phyloP scores from a whole-genome alignment of 2,329 filamentous ascomycete genomes.

The Sphaerulina vaccinii region DNA sequence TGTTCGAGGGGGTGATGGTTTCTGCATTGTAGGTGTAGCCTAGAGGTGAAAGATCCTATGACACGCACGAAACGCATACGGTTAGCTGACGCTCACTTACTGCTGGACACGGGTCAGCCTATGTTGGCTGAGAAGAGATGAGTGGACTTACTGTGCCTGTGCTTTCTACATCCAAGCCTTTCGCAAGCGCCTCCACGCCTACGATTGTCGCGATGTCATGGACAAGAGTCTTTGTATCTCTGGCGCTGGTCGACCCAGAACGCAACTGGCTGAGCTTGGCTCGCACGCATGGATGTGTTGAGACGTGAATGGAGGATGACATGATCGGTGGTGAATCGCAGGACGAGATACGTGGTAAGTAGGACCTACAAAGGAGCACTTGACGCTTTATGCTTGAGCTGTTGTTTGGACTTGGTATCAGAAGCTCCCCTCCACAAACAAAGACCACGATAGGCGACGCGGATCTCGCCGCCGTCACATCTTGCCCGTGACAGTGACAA shows the following conservation, averaged over 20 bases:
- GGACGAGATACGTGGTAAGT: neutral
- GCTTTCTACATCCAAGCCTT: slow-evolving; percentile 56
- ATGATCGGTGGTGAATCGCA: slow-evolving; percentile 10
- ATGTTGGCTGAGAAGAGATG: neutral
- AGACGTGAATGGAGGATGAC: slow-evolving; percentile 61
- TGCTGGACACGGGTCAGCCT: neutral
- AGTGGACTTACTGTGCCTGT: slow-evolving; percentile 62
- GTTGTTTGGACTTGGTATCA: neutral
- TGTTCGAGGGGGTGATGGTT: slow-evolving; percentile 60
- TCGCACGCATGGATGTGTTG: slow-evolving; percentile 77
- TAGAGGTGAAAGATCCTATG: slow-evolving; percentile 73
- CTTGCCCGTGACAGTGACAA: neutral
- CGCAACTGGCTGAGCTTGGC: slow-evolving; percentile 90
- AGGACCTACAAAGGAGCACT: neutral
- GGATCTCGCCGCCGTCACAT: neutral
- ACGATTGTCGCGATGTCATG: slow-evolving; percentile 85
- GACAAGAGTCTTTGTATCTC: slow-evolving; percentile 77
- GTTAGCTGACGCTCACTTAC: slow-evolving; percentile 14
- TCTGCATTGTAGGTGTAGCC: slow-evolving; percentile 71
- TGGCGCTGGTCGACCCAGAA: slow-evolving; percentile 65
- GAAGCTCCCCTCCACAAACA: neutral
- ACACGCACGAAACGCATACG: neutral
- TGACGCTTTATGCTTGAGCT: neutral
- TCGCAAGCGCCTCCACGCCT: slow-evolving; percentile 74
- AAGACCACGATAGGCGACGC: slow-evolving; percentile 1